Evolutionary conservation across 2,329 filamentous ascomycete species (phyloP), one percentile per base, ranked within the genome.

Genomic region (Neofusicoccum sp.): DNA sequence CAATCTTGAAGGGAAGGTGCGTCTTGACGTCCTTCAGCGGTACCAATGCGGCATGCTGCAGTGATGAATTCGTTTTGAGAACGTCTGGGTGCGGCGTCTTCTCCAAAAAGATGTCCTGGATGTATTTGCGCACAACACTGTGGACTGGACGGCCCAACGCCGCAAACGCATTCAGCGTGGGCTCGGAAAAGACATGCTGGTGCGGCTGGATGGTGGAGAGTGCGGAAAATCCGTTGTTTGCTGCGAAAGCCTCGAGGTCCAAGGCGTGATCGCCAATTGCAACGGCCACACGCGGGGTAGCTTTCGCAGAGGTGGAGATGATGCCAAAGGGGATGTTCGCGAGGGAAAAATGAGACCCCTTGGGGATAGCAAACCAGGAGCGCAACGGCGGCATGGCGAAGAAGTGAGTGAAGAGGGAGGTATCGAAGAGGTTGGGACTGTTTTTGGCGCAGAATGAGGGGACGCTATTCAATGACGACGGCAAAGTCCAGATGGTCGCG

Each of bases 241-340:
- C 76, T 6, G 87, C 78, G 66, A 92, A 89, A 0, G 79, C 80
- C 52, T 84, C 82, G 11, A 95, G 81, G 68, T 94, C 89, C 48
- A 95, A 78, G 0, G 86, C 89, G 75, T 90, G 80, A 36, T 88
- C 83, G 54, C 91, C 91, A 68, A 95, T 89, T 8, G 90, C 90
- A 64, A 91, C 78, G 12, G 89, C 91, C 8, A 87, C 83, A 33
- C 87, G 87, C 1, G 83, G 89, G 31, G 81, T 81, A 9, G 81
- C 70, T 64, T 85, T 81, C 5, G 80, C 75, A 2, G 81, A 67
- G 0, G 89, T 89, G 34, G 87, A 89, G 72, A 95, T 91, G 79
- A 95, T 87, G 70, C 91, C 91, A 71, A 94, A 94, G 1, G 91
- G 91, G 61, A 95, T 89, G 73, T 95, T 95, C 71, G 88, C 86